phyloP scores from a whole-genome alignment of 2,329 filamentous ascomycete genomes.

The Hymenoscyphus repandus region DNA sequence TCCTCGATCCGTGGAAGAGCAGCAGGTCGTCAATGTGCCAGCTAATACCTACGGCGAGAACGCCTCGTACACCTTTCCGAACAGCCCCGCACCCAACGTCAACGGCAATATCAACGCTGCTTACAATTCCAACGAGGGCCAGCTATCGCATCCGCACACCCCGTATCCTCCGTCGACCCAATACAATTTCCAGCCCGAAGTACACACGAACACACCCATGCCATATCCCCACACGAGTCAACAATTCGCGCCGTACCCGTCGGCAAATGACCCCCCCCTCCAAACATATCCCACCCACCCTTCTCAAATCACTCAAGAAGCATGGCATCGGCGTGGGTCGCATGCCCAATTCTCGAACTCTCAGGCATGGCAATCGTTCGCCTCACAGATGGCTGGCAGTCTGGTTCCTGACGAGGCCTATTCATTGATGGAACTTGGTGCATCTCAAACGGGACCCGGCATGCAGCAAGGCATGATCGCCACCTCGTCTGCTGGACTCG shows the following conservation, averaged over 20 bases:
- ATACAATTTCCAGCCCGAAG: constrained; percentile 27
- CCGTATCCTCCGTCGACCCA: constrained; percentile 30
- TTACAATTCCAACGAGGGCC: constrained; percentile 17
- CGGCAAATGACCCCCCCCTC: constrained; percentile 24
- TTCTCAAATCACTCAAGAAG: constrained; percentile 31
- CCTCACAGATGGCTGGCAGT: too few species aligned
- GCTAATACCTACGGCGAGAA: constrained; percentile 4
- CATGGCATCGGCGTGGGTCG: constrained; percentile 18
- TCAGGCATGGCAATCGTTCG: constrained; percentile 23
- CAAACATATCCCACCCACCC: constrained; percentile 21
- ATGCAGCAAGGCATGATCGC: too few species aligned
- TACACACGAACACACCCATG: constrained; percentile 12
- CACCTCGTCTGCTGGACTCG: too few species aligned
- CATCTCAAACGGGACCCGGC: too few species aligned
- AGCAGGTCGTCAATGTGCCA: constrained; percentile 9
- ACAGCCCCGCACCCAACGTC: constrained; percentile 8
- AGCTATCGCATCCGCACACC: constrained; percentile 25
- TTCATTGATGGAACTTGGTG: too few species aligned
- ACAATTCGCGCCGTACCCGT: constrained; percentile 15
- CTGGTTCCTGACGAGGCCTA: too few species aligned
- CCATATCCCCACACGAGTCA: constrained; percentile 24
- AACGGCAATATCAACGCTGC: constrained; percentile 8
- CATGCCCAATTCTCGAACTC: constrained; percentile 18
- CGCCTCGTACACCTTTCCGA: constrained; percentile 11
- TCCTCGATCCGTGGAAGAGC: not conserved